Percentiles rank a stretch among this genome's conserved stretches.
These are phyloP conservation scores for Aspergillus persii DNA, from an alignment of 2,329 filamentous ascomycete species.

Conservation along the genomic window DNA sequence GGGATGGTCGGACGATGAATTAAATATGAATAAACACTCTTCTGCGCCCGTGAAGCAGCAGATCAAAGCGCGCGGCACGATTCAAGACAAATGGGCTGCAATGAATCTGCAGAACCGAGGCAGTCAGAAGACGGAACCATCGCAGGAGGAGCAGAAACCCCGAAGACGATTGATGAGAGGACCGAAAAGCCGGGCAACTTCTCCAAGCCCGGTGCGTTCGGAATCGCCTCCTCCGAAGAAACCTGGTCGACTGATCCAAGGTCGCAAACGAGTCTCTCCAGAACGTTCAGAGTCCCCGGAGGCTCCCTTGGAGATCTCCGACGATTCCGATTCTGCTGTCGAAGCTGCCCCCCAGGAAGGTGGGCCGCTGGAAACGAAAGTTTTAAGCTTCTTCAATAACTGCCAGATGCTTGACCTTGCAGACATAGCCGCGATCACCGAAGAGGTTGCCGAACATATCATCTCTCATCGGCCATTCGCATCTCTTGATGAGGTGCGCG, in stretches of 20 bases:
- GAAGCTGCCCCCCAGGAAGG: constrained; percentile 42
- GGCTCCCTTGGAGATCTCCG: constrained; percentile 43
- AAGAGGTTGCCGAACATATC: constrained; percentile 66
- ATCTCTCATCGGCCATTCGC: constrained; percentile 73
- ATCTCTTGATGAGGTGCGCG: constrained; percentile 63
- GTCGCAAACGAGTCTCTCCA: constrained; percentile 40
- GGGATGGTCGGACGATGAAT: constrained; percentile 43
- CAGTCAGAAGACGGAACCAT: constrained; percentile 13
- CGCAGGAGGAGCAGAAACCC: constrained; percentile 29
- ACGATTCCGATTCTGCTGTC: constrained; percentile 43
- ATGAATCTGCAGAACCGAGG: constrained; percentile 37
- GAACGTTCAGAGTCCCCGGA: constrained; percentile 36
- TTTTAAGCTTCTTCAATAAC: constrained; percentile 80
- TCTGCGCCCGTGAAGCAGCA: constrained; percentile 48
- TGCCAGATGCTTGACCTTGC: constrained; percentile 73
- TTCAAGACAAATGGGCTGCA: constrained; percentile 59
- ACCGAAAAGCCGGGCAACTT: constrained; percentile 29
- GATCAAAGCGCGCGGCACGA: constrained; percentile 54
- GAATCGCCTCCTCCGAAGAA: constrained; percentile 29
- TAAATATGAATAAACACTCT: constrained; percentile 25
- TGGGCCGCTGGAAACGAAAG: constrained; percentile 48
- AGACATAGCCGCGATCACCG: constrained; percentile 74
- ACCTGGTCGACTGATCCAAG: constrained; percentile 48
- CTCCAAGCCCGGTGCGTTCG: constrained; percentile 22
- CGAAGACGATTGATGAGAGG: constrained; percentile 41